phyloP scores from a whole-genome alignment of 352 stramenopile species.

The Pythium folliculosum region DNA sequence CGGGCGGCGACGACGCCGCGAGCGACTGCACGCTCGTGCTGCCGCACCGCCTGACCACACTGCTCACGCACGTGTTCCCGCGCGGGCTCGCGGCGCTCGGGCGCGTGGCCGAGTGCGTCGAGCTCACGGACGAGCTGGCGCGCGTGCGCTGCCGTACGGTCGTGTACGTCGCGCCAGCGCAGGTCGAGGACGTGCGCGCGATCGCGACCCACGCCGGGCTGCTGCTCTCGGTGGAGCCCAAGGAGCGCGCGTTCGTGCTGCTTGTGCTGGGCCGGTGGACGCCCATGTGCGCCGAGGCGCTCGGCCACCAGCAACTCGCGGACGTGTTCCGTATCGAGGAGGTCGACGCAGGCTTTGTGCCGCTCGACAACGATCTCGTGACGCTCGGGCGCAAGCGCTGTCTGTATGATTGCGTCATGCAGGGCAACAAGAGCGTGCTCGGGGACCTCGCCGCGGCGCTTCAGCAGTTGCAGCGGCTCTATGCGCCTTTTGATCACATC shows the following conservation, averaged over 20 bases:
- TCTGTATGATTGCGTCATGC: conserved; percentile 54
- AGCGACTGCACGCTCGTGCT: conserved; percentile 53
- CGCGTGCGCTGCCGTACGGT: conserved; percentile 34
- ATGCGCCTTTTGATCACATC: conserved; percentile 61
- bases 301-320: conserved; percentile 37
- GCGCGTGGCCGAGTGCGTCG: conserved; percentile 56
- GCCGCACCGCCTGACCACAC: conserved; percentile 48
- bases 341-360: conserved; percentile 56
- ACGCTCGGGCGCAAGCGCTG: conserved; percentile 56
- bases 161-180: conserved; percentile 51
- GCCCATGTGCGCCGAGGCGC: conserved; percentile 46
- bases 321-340: conserved; percentile 45
- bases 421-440: conserved; percentile 48
- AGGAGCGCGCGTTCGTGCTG: conserved; percentile 31
- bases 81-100: conserved; percentile 41
- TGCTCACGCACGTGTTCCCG: conserved; percentile 66
- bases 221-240: conserved; percentile 30
- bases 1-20: background rate
- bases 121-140: conserved; percentile 50
- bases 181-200: conserved; percentile 45
- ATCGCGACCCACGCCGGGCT: conserved; percentile 48
- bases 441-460: conserved; percentile 53
- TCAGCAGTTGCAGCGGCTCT: conserved; percentile 53
- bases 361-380: conserved; percentile 59
- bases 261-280: conserved; percentile 56